Base-by-base conservation (phyloP, 352 stramenopile species). In the Pythium grandisporangium region DNA sequence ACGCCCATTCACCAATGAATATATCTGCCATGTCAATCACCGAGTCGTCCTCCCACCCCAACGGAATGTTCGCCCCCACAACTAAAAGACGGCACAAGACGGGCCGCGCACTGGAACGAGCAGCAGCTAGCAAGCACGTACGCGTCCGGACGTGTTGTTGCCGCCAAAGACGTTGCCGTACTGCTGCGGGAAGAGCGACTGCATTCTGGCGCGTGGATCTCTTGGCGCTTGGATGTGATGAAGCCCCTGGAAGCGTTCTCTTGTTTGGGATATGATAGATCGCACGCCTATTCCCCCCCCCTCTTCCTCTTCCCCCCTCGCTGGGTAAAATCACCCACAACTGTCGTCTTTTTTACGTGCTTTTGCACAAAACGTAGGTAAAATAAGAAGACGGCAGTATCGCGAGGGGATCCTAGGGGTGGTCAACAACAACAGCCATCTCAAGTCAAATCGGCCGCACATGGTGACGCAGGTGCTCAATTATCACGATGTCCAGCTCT, bases 401-500 rank as follows among this genome's bases (percentile, higher is more conserved):
- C n/a, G n/a, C n/a, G n/a, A n/a, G n/a, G n/a, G n/a, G n/a, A n/a
- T n/a, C n/a, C n/a, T n/a, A n/a, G n/a, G n/a, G n/a, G n/a, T n/a
- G n/a, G n/a, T n/a, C n/a, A n/a, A n/a, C n/a, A n/a, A n/a, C n/a
- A n/a, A n/a, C n/a, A n/a, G n/a, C n/a, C n/a, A n/a, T n/a, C n/a
- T n/a, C n/a, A n/a, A n/a, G n/a, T n/a, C n/a, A n/a, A n/a, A 53
- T 6, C 6, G 23, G 24, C 41, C 17, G n/a, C 38, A 16, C 17
- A 69, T 80, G 65, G 33, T 54, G 7, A 51, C 26, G 0, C 68
- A 81, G 39, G 71, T 84, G 59, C 67, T 87, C 20, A 75, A 80
- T 29, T 93, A 81, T 52, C 70, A 89, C 43, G 76, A 87, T 49
- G 76, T 81, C 48, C 73, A 84, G 70, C 63, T 93, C 22, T 90